Conservation (phyloP, 2,329 filamentous ascomycete genomes). For the Pseudogymnoascus sp. region DNA sequence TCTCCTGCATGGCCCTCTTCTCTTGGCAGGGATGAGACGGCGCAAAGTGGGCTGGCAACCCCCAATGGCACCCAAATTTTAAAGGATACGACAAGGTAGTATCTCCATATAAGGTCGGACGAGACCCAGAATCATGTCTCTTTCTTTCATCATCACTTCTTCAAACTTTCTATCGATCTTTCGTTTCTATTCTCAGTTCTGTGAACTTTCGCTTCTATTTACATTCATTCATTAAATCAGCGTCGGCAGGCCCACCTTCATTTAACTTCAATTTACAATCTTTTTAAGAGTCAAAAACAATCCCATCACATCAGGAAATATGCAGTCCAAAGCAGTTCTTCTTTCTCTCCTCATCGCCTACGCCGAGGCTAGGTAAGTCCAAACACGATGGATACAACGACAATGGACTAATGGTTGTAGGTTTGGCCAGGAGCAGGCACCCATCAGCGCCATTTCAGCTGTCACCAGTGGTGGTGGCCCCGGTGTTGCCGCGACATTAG, state of each 20-base stretch:
- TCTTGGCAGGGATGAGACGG: conserved; percentile 2
- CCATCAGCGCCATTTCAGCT: conserved; percentile 46
- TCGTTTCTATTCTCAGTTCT: conserved; percentile 25
- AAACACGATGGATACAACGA: neutral
- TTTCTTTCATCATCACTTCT: conserved; percentile 15
- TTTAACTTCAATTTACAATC: conserved; percentile 10
- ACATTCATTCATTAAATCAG: conserved; percentile 20
- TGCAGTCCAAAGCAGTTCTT: conserved; percentile 23
- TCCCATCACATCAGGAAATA: conserved; percentile 13
- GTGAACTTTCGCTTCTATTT: conserved; percentile 25
- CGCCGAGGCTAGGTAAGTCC: conserved; percentile 26
- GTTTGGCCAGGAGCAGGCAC: conserved; percentile 58
- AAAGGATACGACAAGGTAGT: neutral
- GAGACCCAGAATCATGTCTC: conserved; percentile 10
- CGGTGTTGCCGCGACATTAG: conserved; percentile 56
- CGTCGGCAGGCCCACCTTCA: conserved; percentile 17
- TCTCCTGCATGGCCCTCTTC: neutral
- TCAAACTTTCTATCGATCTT: conserved; percentile 14
- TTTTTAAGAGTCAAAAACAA: conserved; percentile 3
- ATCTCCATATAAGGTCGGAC: conserved; percentile 2
- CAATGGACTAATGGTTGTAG: conserved; percentile 12
- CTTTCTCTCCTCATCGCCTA: conserved; percentile 21
- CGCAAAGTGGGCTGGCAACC: neutral
- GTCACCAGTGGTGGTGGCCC: conserved; percentile 48
- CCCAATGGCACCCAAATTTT: neutral